These are phyloP conservation scores for Fusarium verrucosum DNA, from an alignment of 2,329 filamentous ascomycete species.

Conservation along the genomic window DNA sequence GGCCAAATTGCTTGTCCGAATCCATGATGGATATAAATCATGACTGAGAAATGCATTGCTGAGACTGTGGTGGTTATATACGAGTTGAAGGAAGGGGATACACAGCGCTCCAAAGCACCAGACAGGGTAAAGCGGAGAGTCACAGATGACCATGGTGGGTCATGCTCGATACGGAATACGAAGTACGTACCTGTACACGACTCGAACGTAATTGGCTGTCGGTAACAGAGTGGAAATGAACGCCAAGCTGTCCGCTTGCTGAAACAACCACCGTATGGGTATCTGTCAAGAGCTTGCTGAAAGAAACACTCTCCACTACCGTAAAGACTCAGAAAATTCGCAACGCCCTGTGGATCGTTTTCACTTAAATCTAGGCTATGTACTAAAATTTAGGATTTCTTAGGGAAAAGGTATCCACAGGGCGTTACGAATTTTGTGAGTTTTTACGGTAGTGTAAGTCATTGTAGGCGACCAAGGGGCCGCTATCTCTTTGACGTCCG, in stretches of 20 bases:
- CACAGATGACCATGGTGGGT: conserved; percentile 1
- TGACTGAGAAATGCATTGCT: neutral
- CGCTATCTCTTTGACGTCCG: no score
- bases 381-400: no score
- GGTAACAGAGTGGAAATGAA: neutral
- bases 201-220: neutral
- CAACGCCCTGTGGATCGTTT: no score
- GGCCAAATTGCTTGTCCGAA: conserved; percentile 39
- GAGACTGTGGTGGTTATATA: neutral
- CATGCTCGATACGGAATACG: conserved; percentile 20
- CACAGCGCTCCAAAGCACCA: conserved; percentile 24
- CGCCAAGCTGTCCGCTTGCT: neutral
- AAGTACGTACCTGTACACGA: neutral
- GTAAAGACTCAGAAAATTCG: no score
- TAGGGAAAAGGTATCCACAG: no score
- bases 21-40: neutral
- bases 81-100: neutral
- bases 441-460: no score
- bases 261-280: no score
- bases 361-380: no score
- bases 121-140: neutral
- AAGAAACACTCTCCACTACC: no score
- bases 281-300: no score
- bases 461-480: no score
- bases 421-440: no score